A percentile compares a stretch with the other conserved stretches of the same genome.
phyloP scores from a whole-genome alignment of 2,329 filamentous ascomycete species.

The Hirsutella thompsonii region DNA sequence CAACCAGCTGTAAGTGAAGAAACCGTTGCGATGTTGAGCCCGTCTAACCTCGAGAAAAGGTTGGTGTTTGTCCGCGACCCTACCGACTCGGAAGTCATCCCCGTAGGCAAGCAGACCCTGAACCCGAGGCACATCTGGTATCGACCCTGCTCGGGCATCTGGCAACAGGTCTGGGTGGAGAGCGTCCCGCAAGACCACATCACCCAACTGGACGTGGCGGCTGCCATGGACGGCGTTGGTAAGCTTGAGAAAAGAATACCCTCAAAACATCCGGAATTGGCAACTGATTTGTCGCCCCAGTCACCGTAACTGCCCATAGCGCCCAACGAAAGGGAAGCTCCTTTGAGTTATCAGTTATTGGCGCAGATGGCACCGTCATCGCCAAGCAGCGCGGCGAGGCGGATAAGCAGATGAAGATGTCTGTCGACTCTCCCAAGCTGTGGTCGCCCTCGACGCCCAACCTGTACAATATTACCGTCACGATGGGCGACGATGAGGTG shows the following conservation, averaged over 20 bases:
- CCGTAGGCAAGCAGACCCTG: conserved; percentile 52
- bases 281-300: no score
- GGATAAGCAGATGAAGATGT: conserved; percentile 40
- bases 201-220: conserved; percentile 44
- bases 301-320: conserved; percentile 42
- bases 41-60: conserved; percentile 17
- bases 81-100: conserved; percentile 48
- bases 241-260: background rate
- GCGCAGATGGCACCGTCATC: conserved; percentile 24
- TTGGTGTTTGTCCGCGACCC: conserved; percentile 56
- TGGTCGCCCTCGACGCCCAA: conserved; percentile 53
- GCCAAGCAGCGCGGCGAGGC: conserved; percentile 29
- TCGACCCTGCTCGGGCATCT: conserved; percentile 60
- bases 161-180: conserved; percentile 63
- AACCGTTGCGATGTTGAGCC: background rate
- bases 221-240: conserved; percentile 40
- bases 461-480: conserved; percentile 51
- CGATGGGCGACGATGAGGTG: conserved; percentile 36
- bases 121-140: conserved; percentile 54
- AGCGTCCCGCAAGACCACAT: conserved; percentile 45
- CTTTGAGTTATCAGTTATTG: conserved; percentile 22
- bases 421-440: conserved; percentile 37
- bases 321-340: conserved; percentile 19
- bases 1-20: conserved; percentile 37
- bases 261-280: no score